phyloP scores from a whole-genome alignment of 1,284 basidiomycete genomes.

The Cryptococcus sp. region DNA sequence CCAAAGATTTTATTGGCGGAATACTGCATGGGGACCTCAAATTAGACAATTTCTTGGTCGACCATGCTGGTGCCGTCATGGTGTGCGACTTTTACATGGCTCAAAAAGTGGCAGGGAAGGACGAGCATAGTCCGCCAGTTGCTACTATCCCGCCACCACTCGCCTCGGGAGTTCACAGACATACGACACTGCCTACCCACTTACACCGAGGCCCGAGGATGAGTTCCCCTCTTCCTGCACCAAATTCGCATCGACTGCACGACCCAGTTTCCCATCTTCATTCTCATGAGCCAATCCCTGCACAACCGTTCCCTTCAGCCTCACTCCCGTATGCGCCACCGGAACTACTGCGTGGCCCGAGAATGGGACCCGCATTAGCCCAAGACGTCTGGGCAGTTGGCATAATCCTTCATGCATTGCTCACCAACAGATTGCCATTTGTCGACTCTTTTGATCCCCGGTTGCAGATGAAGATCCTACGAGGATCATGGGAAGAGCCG shows the following conservation, averaged over 20 bases:
- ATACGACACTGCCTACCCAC: conserved; percentile 17
- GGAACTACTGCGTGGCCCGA: conserved; percentile 63
- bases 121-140: neutral
- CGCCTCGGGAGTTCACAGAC: conserved; percentile 3
- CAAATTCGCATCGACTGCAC: conserved; percentile 8
- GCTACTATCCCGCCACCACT: conserved; percentile 14
- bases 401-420: conserved; percentile 77
- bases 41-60: conserved; percentile 92
- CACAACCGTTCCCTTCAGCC: conserved; percentile 66
- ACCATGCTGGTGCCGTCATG: conserved; percentile 65
- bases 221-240: conserved; percentile 12
- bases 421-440: conserved; percentile 80
- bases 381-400: conserved; percentile 94
- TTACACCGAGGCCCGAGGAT: conserved; percentile 15
- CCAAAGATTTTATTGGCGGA: conserved; percentile 57
- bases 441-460: conserved; percentile 83
- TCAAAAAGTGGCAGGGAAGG: conserved; percentile 21
- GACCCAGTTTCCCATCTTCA: conserved; percentile 8
- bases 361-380: conserved; percentile 53
- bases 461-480: conserved; percentile 84
- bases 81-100: conserved; percentile 53
- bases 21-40: conserved; percentile 92
- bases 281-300: conserved; percentile 6
- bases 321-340: conserved; percentile 89
- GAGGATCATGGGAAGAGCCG: conserved; percentile 63